Percentiles rank a stretch among this genome's conserved stretches.
Evolutionary conservation across 1,284 basidiomycete species (phyloP).

Genomic region (Irpex rosettiformis): DNA sequence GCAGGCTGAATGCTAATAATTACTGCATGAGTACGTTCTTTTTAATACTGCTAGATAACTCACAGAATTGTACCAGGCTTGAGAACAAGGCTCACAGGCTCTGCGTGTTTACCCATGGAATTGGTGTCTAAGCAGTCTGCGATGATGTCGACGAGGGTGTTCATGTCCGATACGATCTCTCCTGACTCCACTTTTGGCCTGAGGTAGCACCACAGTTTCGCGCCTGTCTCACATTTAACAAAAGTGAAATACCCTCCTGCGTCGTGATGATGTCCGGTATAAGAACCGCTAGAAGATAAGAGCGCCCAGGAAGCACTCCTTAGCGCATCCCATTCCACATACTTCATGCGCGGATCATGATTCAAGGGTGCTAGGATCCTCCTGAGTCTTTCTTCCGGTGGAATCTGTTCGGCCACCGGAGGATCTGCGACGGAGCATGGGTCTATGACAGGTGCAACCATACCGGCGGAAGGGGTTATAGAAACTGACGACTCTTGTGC

Average conservation of each 20-base stretch:
- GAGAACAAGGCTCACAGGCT: not conserved
- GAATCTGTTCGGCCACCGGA: not conserved
- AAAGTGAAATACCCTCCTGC: not conserved
- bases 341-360: not conserved
- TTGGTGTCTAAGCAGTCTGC: not conserved
- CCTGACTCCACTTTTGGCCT: not conserved
- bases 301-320: not conserved
- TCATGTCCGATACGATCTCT: not conserved
- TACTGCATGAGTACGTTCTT: not conserved
- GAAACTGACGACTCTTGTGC: no score
- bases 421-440: not conserved
- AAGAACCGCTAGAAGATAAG: not conserved
- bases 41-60: not conserved
- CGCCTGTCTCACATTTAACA: not conserved
- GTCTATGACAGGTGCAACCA: not conserved
- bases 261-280: not conserved
- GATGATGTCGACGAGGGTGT: not conserved
- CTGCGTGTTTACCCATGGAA: not conserved
- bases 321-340: not conserved
- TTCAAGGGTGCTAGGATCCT: not conserved
- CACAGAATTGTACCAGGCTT: not conserved
- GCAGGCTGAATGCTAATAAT: not conserved
- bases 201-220: not conserved
- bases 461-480: no score
- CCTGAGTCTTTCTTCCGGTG: not conserved